Percentiles rank a stretch among this genome's conserved stretches.
Evolutionary conservation across 2,329 filamentous ascomycete genomes (phyloP).

Genomic region (Juglanconis oblonga): DNA sequence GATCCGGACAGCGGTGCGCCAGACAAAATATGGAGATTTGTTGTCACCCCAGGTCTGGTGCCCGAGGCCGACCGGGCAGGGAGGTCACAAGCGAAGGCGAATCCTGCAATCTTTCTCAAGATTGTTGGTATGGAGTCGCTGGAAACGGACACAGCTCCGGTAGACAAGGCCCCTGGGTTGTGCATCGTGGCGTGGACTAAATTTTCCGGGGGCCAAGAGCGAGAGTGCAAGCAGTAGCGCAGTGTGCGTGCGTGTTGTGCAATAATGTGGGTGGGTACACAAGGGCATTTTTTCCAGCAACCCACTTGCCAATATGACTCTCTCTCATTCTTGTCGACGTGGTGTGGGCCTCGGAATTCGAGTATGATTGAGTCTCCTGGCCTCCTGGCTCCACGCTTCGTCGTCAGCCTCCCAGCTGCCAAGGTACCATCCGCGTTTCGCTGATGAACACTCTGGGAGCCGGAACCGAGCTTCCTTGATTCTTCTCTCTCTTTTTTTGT

Average conservation of each 20-base stretch:
- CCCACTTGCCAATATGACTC: not conserved
- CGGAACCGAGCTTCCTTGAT: no score
- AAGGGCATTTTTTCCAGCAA: no score
- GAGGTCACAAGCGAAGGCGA: not conserved
- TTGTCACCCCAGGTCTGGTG: no score
- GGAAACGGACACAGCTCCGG: not conserved
- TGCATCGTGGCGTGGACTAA: not conserved
- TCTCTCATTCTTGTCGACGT: not conserved
- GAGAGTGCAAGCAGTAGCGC: not conserved
- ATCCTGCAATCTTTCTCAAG: not conserved
- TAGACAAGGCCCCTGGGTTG: not conserved
- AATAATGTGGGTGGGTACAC: not conserved
- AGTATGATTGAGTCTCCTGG: no score
- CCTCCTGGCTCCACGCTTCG: not conserved
- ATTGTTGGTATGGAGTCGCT: not conserved
- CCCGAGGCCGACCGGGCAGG: not conserved
- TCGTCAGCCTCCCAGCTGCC: not conserved
- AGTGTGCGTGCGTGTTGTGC: not conserved
- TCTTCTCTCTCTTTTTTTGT: no score
- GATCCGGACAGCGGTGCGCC: not conserved
- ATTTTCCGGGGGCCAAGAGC: not conserved
- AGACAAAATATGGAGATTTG: not conserved
- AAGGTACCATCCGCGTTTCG: not conserved
- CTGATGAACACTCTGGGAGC: not conserved
- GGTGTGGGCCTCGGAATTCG: no score